These are phyloP conservation scores for Penicillium manginii DNA, from an alignment of 495 filamentous ascomycete genomes.

Conservation along the genomic window DNA sequence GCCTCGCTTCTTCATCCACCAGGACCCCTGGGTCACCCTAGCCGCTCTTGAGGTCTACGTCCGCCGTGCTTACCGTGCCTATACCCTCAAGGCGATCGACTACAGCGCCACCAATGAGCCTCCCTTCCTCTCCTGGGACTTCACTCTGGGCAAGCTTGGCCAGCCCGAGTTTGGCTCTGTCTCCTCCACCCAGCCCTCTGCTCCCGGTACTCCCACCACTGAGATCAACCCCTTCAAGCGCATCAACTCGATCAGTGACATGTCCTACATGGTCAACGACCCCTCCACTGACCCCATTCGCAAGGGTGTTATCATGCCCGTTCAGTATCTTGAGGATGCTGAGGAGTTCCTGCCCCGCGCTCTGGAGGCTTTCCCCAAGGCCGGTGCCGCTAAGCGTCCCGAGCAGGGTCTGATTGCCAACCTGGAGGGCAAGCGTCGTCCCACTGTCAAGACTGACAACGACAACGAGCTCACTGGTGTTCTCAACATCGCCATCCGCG, in stretches of 20 bases:
- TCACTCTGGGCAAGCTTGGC: slow-evolving; percentile 87
- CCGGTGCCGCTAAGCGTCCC: slow-evolving; percentile 39
- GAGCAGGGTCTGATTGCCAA: slow-evolving; percentile 67
- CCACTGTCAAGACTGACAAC: slow-evolving; percentile 52
- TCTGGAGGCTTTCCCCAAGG: slow-evolving; percentile 75
- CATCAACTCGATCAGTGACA: slow-evolving; percentile 92
- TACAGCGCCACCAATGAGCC: slow-evolving; percentile 80
- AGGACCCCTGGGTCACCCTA: slow-evolving; percentile 92
- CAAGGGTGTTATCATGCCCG: slow-evolving; percentile 92
- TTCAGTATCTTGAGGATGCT: slow-evolving; percentile 89
- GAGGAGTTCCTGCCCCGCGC: slow-evolving; percentile 83
- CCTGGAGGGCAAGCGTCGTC: slow-evolving; percentile 71
- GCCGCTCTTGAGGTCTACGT: slow-evolving; percentile 95
- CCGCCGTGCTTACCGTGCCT: slow-evolving; percentile 95
- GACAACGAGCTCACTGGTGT: slow-evolving; percentile 86
- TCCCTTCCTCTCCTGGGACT: slow-evolving; percentile 93
- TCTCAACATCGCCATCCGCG: slow-evolving; percentile 87
- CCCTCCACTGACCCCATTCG: slow-evolving; percentile 74
- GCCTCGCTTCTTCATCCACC: slow-evolving; percentile 89
- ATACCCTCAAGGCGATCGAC: slow-evolving; percentile 82
- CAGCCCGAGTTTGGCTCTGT: slow-evolving; percentile 84
- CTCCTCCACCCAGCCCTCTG: slow-evolving; percentile 74
- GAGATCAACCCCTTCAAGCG: slow-evolving; percentile 70
- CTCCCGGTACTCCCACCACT: slow-evolving; percentile 78
- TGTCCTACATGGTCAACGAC: slow-evolving; percentile 79